Evolutionary conservation across 805 yeast genomes (phyloP).

Genomic region (Metschnikowia sp.): DNA sequence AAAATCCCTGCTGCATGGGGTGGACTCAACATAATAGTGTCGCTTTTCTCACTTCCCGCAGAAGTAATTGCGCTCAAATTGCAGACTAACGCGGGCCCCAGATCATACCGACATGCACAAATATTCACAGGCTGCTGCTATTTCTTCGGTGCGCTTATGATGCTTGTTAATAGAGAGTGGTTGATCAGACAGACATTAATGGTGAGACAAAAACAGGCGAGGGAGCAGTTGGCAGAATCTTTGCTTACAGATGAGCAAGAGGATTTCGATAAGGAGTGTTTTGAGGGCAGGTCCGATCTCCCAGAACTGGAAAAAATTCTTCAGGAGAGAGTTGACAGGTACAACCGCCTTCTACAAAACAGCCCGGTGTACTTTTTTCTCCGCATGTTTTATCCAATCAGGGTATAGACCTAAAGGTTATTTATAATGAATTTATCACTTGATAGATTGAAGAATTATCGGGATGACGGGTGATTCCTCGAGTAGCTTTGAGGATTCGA

Average conservation of each 20-base stretch:
- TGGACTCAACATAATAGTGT: conserved; percentile 31
- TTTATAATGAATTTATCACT: too few species aligned
- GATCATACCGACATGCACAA: conserved; percentile 54
- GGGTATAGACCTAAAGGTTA: conserved; percentile 2
- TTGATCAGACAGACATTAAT: conserved; percentile 30
- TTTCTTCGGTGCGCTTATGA: conserved; percentile 39
- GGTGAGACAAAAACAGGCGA: conserved; percentile 8
- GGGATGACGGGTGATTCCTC: too few species aligned
- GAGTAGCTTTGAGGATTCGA: too few species aligned
- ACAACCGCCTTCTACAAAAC: conserved; percentile 9
- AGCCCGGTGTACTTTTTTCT: conserved; percentile 5
- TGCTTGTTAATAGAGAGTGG: conserved; percentile 50
- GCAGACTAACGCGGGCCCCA: conserved; percentile 8
- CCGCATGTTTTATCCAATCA: conserved; percentile 17
- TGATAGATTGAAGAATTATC: too few species aligned
- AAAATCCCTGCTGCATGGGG: conserved; percentile 41
- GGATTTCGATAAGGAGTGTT: neutral
- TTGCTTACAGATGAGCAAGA: neutral
- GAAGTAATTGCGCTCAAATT: conserved; percentile 51
- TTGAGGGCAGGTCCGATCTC: neutral
- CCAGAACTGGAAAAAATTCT: conserved; percentile 4
- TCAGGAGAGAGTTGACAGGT: conserved; percentile 10
- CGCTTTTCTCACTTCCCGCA: conserved; percentile 38
- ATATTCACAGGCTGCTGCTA: conserved; percentile 54
- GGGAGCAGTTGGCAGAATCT: neutral